phyloP scores from a whole-genome alignment of 176 grass and related monocot genomes.

The Aegilops bicornis region DNA sequence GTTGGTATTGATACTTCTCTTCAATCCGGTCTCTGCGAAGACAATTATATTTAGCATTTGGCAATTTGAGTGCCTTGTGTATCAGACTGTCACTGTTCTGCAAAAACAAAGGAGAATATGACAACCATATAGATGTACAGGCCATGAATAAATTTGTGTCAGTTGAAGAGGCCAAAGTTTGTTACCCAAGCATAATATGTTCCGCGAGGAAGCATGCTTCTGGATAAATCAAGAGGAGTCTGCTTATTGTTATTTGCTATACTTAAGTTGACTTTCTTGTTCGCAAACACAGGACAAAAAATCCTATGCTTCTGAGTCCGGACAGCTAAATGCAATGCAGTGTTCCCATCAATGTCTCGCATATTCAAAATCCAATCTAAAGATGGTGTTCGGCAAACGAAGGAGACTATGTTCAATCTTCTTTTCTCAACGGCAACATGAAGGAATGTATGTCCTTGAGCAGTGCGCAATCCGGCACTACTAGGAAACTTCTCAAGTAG shows the following conservation, averaged over 20 bases:
- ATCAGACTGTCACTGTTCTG: no score
- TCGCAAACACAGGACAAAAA: background rate
- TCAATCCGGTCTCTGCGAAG: no score
- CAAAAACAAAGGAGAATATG: no score
- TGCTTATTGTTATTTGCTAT: background rate
- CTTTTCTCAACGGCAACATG: background rate
- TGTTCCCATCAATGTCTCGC: conserved; percentile 31
- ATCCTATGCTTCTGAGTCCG: background rate
- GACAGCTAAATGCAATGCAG: conserved; percentile 9
- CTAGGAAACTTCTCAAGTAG: background rate
- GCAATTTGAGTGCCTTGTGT: no score
- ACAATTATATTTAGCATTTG: no score
- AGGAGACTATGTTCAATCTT: background rate
- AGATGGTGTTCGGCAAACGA: background rate
- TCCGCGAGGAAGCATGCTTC: no score
- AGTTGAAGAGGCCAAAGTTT: no score
- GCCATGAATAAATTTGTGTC: no score
- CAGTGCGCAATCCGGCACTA: background rate
- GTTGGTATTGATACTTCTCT: no score
- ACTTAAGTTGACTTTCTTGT: background rate
- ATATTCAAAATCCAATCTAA: conserved; percentile 9
- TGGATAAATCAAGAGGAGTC: background rate
- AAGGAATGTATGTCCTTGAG: background rate
- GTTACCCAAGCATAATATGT: no score
- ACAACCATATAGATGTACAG: no score